phyloP scores from a whole-genome alignment of 2,329 filamentous ascomycete genomes.

The Xylariaceae sp. region DNA sequence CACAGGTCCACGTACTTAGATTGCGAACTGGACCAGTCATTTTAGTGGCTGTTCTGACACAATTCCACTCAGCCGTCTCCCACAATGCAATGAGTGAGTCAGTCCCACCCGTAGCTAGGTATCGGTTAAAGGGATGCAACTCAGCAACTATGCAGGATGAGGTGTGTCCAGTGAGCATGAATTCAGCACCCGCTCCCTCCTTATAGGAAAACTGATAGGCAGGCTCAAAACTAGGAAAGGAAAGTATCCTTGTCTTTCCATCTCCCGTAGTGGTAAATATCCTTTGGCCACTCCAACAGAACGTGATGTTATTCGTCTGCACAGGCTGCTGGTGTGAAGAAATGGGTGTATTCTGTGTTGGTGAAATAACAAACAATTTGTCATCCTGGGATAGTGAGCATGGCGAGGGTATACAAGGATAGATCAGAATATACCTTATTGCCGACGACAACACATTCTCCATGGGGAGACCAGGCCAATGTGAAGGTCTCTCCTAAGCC shows the following conservation, averaged over 20 bases:
- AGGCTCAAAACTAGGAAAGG: conserved; percentile 66
- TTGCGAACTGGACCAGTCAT: conserved; percentile 72
- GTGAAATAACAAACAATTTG: conserved; percentile 64
- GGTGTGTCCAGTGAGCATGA: conserved; percentile 72
- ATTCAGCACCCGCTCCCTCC: conserved; percentile 50
- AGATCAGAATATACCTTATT: conserved; percentile 58
- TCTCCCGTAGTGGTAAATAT: conserved; percentile 72
- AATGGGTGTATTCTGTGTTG: conserved; percentile 57
- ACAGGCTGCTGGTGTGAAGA: conserved; percentile 62
- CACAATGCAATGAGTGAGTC: conserved; percentile 77
- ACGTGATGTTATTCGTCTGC: conserved; percentile 73
- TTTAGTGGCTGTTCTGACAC: conserved; percentile 69
- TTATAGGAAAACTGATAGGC: conserved; percentile 53
- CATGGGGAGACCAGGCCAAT: conserved; percentile 74
- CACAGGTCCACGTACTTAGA: conserved; percentile 54
- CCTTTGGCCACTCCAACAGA: conserved; percentile 73
- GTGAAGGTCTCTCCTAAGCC: conserved; percentile 69
- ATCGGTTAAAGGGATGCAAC: conserved; percentile 70
- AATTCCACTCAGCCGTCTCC: conserved; percentile 79
- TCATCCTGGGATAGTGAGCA: conserved; percentile 53
- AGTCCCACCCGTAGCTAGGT: conserved; percentile 73
- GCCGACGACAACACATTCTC: conserved; percentile 69
- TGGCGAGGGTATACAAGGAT: neutral
- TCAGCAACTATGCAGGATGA: conserved; percentile 70
- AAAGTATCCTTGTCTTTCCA: conserved; percentile 70